A percentile compares a stretch with the other conserved stretches of the same genome.
Conservation (phyloP, 106 monocot species). For the Dioscorea zingiberensis region DNA sequence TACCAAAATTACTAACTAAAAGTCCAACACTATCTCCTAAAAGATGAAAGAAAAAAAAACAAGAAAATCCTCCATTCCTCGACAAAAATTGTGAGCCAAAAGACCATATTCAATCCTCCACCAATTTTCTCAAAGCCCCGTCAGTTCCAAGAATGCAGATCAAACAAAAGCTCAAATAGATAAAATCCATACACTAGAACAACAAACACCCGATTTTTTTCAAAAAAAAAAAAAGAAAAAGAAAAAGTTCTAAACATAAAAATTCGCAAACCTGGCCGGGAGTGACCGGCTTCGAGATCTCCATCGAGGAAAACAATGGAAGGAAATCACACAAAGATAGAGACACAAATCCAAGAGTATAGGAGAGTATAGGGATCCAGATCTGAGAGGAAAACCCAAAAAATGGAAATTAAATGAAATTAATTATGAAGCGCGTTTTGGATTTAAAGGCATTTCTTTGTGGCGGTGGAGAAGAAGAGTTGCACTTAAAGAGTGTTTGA, state of each 20-base stretch:
- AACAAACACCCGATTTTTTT: not conserved
- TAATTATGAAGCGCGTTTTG: not conserved
- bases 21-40: too few relatives aligned
- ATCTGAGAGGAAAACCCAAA: not conserved
- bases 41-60: too few relatives aligned
- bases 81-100: not conserved
- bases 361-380: too few relatives aligned
- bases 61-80: not conserved
- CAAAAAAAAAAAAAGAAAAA: not conserved
- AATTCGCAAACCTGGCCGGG: constrained; percentile 64
- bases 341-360: not conserved
- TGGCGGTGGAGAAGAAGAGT: too few relatives aligned
- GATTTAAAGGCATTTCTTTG: not conserved
- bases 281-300: constrained; percentile 39
- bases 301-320: constrained; percentile 15
- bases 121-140: not conserved
- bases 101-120: too few relatives aligned
- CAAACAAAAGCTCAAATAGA: not conserved
- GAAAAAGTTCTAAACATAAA: not conserved
- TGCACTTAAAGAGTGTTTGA: too few relatives aligned
- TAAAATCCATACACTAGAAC: too few relatives aligned
- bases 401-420: not conserved
- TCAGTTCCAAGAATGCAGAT: not conserved
- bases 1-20: too few relatives aligned
- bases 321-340: not conserved